Conservation (phyloP, 78 protist species). For the Dictyostelium capitatum region DNA sequence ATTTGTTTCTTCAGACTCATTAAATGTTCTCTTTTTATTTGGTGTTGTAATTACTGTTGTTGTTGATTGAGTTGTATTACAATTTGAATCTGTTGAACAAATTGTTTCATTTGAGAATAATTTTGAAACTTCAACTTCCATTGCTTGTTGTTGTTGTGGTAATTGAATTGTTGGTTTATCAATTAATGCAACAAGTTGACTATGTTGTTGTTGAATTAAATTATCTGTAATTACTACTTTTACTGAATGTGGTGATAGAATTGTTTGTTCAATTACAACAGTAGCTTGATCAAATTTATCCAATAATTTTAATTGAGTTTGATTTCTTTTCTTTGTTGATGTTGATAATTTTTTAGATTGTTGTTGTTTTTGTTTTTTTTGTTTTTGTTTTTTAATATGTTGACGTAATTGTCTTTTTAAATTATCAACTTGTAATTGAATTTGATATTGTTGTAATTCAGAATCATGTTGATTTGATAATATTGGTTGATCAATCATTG, state of each 20-base stretch:
- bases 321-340: not conserved
- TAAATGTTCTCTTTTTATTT: not conserved
- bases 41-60: not conserved
- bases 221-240: no score
- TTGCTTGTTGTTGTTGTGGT: constrained; percentile 1
- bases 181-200: not conserved
- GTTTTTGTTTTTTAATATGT: not conserved
- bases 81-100: not conserved
- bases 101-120: not conserved
- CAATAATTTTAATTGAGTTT: not conserved
- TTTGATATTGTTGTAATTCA: constrained; percentile 4
- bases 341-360: not conserved
- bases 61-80: not conserved
- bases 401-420: not conserved
- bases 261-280: no score
- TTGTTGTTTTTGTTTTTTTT: not conserved
- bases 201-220: not conserved
- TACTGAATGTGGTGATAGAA: no score
- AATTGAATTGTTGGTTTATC: not conserved
- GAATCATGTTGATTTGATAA: not conserved
- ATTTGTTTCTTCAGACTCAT: not conserved
- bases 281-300: no score
- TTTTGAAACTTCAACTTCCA: not conserved
- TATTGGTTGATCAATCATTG: constrained; percentile 34
- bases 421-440: not conserved